A percentile compares a stretch with the other conserved stretches of the same genome.
Evolutionary conservation across 148 eudicot genomes (phyloP).

Genomic region (Chenopodium album): DNA sequence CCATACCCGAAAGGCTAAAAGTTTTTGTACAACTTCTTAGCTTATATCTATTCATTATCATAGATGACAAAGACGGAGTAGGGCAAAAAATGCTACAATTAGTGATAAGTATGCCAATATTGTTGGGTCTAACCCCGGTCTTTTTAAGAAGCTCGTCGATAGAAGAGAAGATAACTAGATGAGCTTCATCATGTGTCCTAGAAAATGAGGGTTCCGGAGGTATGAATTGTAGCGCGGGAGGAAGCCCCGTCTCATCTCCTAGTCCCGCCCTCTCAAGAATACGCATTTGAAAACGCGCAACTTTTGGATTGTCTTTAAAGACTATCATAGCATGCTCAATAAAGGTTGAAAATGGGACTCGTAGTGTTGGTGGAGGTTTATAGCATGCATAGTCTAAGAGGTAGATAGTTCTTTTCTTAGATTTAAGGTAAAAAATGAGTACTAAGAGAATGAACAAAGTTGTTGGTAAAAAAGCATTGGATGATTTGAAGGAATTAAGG

Average conservation of each 20-base stretch:
- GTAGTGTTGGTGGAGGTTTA: slow-evolving; percentile 30
- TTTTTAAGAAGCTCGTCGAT: slow-evolving; percentile 32
- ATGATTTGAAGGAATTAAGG: neutral
- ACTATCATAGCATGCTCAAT: slow-evolving; percentile 37
- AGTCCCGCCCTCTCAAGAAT: slow-evolving; percentile 46
- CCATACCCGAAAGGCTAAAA: slow-evolving; percentile 53
- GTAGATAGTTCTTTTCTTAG: slow-evolving; percentile 33
- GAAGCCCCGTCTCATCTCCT: slow-evolving; percentile 44
- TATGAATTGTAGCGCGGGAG: slow-evolving; percentile 36
- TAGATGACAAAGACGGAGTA: slow-evolving; percentile 44
- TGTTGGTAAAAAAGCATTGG: no score
- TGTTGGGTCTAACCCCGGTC: slow-evolving; percentile 28
- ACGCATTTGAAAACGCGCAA: slow-evolving; percentile 34
- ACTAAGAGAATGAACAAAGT: slow-evolving; percentile 15
- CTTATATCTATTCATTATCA: slow-evolving; percentile 39
- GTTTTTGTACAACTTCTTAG: slow-evolving; percentile 38
- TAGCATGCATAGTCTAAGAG: slow-evolving; percentile 49
- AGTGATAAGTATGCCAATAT: slow-evolving; percentile 38
- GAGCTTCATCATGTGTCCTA: slow-evolving; percentile 35
- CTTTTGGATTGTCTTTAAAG: slow-evolving; percentile 28
- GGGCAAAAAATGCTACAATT: slow-evolving; percentile 53
- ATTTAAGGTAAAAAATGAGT: slow-evolving; percentile 12
- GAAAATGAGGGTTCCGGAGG: slow-evolving; percentile 40
- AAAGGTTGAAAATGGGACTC: slow-evolving; percentile 37
- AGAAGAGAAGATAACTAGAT: slow-evolving; percentile 31